phyloP scores from a whole-genome alignment of 495 filamentous ascomycete genomes.

The Aspergillus diversus region DNA sequence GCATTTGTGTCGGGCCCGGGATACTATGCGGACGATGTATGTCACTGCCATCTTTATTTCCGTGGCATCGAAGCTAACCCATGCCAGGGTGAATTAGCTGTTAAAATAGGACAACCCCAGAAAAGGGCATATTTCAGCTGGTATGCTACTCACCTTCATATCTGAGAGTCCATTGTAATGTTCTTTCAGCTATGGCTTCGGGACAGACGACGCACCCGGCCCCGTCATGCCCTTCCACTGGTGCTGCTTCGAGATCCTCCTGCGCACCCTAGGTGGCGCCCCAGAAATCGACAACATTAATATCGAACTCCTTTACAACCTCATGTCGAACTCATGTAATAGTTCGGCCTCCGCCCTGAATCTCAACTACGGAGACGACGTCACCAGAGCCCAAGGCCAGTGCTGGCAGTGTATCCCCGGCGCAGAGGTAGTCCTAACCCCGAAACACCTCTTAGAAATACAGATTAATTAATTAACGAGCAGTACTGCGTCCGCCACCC shows the following conservation, averaged over 20 bases:
- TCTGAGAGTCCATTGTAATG: no score
- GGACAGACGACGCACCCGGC: slow-evolving; percentile 24
- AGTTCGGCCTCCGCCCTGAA: slow-evolving; percentile 18
- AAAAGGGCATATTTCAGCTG: slow-evolving; percentile 23
- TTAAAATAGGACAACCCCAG: slow-evolving; percentile 18
- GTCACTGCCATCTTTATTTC: not conserved
- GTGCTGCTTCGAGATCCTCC: slow-evolving; percentile 29
- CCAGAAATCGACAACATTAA: slow-evolving; percentile 23
- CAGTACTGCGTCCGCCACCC: slow-evolving; percentile 28
- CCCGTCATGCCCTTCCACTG: slow-evolving; percentile 30
- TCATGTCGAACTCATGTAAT: slow-evolving; percentile 24
- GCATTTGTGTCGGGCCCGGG: slow-evolving; percentile 26
- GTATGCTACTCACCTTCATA: slow-evolving; percentile 14
- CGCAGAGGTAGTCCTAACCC: slow-evolving; percentile 19
- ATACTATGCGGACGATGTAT: slow-evolving; percentile 30
- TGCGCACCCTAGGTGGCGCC: slow-evolving; percentile 21
- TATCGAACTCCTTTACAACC: slow-evolving; percentile 22
- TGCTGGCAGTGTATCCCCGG: slow-evolving; percentile 30
- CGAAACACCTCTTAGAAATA: not conserved
- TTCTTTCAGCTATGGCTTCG: slow-evolving; percentile 25
- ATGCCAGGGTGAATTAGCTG: slow-evolving; percentile 24
- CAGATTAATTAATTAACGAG: slow-evolving; percentile 5
- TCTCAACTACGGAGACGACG: slow-evolving; percentile 24
- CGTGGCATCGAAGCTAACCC: slow-evolving; percentile 4
- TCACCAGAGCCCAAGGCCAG: slow-evolving; percentile 24